A percentile compares a stretch with the other conserved stretches of the same genome.
These are phyloP conservation scores for Vitis cinerea DNA, from an alignment of 164 flowering plant species.

Conservation along the genomic window DNA sequence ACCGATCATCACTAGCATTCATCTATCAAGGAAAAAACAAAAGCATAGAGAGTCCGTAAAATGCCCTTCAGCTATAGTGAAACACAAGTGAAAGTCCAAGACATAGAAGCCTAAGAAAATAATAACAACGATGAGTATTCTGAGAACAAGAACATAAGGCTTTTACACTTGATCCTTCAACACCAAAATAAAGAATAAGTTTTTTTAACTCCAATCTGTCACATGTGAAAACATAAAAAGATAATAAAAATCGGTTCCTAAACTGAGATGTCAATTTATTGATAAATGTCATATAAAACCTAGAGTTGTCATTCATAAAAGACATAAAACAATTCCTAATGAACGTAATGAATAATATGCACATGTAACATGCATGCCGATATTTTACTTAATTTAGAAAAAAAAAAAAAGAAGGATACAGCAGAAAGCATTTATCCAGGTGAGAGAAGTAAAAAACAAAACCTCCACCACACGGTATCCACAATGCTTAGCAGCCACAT, in stretches of 20 bases:
- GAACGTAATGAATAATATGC: background rate
- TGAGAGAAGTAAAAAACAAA: conserved; percentile 1
- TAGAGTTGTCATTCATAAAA: too few species aligned
- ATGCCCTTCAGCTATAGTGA: background rate
- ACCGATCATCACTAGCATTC: conserved; percentile 98
- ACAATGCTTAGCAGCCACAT: conserved; percentile 72
- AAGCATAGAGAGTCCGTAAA: background rate
- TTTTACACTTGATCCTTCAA: too few species aligned
- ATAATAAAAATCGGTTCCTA: too few species aligned
- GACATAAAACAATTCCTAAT: too few species aligned
- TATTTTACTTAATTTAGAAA: background rate
- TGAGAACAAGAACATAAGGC: background rate
- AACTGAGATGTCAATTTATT: too few species aligned
- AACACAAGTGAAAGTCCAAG: background rate
- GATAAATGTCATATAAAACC: too few species aligned
- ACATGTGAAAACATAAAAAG: too few species aligned
- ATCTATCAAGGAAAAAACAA: conserved; percentile 42
- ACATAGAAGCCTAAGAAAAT: background rate
- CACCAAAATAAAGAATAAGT: too few species aligned
- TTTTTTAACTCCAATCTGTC: too few species aligned
- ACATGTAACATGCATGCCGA: background rate
- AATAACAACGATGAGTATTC: too few species aligned
- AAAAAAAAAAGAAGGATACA: background rate
- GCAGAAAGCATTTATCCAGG: background rate
- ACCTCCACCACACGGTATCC: conserved; percentile 75